Evolutionary conservation across 176 grass and related monocot genomes (phyloP).

Genomic region (Musa troglodytarum): DNA sequence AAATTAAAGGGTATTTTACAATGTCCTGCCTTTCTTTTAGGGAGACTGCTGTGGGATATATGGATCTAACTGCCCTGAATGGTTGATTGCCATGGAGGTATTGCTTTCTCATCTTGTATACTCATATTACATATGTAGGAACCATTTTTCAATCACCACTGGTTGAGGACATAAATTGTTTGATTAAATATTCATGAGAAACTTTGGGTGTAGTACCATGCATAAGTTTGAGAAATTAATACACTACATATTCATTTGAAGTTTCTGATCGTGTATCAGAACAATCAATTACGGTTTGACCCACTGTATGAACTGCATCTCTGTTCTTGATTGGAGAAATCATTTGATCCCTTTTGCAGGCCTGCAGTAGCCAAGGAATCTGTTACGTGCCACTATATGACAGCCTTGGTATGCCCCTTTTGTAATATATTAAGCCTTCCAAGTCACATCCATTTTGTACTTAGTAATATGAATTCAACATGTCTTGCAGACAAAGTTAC

Average conservation of each 20-base stretch:
- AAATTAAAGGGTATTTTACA: too few species aligned
- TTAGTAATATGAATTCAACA: too few species aligned
- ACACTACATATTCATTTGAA: too few species aligned
- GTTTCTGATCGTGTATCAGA: too few species aligned
- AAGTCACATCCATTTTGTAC: neutral
- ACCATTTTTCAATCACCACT: too few species aligned
- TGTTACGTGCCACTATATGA: conserved; percentile 90
- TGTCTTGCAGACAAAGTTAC: too few species aligned
- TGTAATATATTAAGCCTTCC: neutral
- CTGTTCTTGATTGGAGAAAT: neutral
- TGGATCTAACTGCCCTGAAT: conserved; percentile 93
- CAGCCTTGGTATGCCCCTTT: conserved; percentile 56
- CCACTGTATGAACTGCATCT: too few species aligned
- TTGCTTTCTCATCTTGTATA: neutral
- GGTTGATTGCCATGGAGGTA: conserved; percentile 96
- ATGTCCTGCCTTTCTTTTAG: conserved; percentile 18
- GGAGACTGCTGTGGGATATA: conserved; percentile 85
- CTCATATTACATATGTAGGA: neutral
- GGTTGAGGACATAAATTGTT: too few species aligned
- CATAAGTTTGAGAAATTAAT: too few species aligned
- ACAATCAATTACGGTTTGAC: too few species aligned
- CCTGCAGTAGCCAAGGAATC: conserved; percentile 80
- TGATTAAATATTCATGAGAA: too few species aligned
- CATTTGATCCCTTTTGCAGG: conserved; percentile 38
- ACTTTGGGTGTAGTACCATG: too few species aligned